Base-by-base conservation (phyloP, 108 stramenopile genomes). In the Skeletonema menzelii region DNA sequence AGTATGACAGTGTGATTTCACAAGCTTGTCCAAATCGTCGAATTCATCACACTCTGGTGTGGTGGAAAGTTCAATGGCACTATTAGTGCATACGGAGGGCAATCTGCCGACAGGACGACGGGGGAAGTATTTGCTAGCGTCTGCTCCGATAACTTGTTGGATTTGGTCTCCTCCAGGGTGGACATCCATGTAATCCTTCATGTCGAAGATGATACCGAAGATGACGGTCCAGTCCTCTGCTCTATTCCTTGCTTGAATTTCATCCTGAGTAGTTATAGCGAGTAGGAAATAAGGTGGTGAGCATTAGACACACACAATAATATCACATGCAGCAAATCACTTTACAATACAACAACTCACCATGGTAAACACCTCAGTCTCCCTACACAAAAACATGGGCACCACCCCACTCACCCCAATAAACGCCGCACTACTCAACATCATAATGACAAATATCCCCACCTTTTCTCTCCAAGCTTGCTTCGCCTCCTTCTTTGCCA, bases 381-480 rank as follows among this genome's bases (percentile, higher is more conserved):
- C 79, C 63, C 79, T 60, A 59, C 81, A 86, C 12, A 86, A 46
- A 17, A 82, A 68, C 53, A 84, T 35, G 12, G 82, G 83, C 35
- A 86, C 58, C 22, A 82, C 72, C 24, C 83, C 83, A 55, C 82
- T 75, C 2, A 86, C 44, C 34, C 80, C 79, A 46, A 86, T 73
- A 62, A 83, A 84, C 46, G 42, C 35, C 19, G 61, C 65, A 47
- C 56, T 62, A 63, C 63, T 73, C 10, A 69, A 32, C 27, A 84
- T 26, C 67, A 84, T 72, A 22, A 80, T 55, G n/a, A 59, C 34
- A 66, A 82, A 82, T 6, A 86, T 84, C n/a, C 73, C 73, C 1
- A 84, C 70, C 55, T 83, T 79, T 56, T 83, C 78, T 14, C 82
- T 56, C 77, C 82, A 79, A 13, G 82, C 77, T 69, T 83, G 78